phyloP scores from a whole-genome alignment of 148 eudicot species.

The Diospyros kaki region DNA sequence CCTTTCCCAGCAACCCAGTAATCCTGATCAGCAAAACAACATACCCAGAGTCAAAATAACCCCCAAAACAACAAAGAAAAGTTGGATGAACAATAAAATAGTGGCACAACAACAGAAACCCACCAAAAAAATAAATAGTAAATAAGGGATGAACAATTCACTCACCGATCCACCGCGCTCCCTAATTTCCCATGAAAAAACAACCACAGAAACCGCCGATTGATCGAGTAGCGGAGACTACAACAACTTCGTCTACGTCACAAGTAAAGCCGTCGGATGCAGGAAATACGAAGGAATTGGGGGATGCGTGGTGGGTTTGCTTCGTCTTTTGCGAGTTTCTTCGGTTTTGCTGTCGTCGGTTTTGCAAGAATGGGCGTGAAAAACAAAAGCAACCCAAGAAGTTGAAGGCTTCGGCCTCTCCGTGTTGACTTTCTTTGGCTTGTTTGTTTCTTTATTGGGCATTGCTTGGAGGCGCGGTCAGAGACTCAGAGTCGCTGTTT shows the following conservation, averaged over 20 bases:
- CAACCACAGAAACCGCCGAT: background rate
- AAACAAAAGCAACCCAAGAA: too few species aligned
- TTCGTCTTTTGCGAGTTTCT: too few species aligned
- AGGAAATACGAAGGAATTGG: too few species aligned
- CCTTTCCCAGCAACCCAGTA: slow-evolving; percentile 15
- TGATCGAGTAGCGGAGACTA: too few species aligned
- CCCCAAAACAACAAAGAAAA: background rate
- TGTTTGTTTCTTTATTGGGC: background rate
- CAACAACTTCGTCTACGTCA: too few species aligned
- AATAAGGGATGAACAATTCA: slow-evolving; percentile 9
- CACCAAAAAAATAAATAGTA: background rate
- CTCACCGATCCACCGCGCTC: slow-evolving; percentile 16
- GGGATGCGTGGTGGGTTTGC: too few species aligned
- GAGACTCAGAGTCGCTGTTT: background rate
- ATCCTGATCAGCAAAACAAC: slow-evolving; percentile 17
- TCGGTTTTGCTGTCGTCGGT: too few species aligned
- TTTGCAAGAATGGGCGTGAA: too few species aligned
- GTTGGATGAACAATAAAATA: background rate
- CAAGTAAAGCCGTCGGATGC: too few species aligned
- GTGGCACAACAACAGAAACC: too few species aligned
- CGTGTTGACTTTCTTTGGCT: background rate
- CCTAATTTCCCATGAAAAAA: background rate
- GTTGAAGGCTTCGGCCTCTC: background rate
- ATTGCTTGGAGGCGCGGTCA: background rate
- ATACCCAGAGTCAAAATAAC: background rate